phyloP scores from a whole-genome alignment of 2,329 filamentous ascomycete species.

The Purpureocillium takamizusanense region DNA sequence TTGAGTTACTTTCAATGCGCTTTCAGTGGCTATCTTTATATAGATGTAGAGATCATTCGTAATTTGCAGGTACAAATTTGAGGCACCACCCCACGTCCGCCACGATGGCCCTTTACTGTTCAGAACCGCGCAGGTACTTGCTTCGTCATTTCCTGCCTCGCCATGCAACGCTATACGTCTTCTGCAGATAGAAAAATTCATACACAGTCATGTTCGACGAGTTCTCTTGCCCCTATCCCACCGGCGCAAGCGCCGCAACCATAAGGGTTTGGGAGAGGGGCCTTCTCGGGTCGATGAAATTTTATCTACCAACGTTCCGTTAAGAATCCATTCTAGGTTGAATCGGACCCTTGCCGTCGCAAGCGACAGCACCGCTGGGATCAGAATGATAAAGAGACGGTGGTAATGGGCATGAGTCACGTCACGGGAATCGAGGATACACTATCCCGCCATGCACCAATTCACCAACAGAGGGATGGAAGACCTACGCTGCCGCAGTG shows the following conservation, averaged over 20 bases:
- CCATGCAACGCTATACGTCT: not conserved
- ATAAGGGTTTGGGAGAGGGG: conserved; percentile 17
- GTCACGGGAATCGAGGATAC: no score
- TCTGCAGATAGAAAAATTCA: no score
- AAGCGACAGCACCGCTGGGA: conserved; percentile 65
- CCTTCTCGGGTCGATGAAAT: conserved; percentile 28
- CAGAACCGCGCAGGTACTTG: no score
- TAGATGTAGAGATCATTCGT: not conserved
- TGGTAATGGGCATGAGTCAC: not conserved
- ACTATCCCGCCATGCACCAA: not conserved
- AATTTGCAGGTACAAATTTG: no score
- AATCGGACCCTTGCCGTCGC: conserved; percentile 64
- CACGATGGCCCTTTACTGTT: no score
- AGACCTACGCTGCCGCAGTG: not conserved
- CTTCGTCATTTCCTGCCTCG: no score
- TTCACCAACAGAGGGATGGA: not conserved
- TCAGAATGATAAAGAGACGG: no score
- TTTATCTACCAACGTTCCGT: conserved; percentile 73
- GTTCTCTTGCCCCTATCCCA: conserved; percentile 32
- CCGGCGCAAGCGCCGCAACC: conserved; percentile 15
- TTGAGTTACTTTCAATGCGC: not conserved
- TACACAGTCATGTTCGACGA: conserved; percentile 25
- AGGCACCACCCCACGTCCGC: no score
- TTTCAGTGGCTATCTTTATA: not conserved
- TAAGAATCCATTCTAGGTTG: conserved; percentile 62